Base-by-base conservation (phyloP, 306 rosid genomes). In the Erythrophleum fordii region DNA sequence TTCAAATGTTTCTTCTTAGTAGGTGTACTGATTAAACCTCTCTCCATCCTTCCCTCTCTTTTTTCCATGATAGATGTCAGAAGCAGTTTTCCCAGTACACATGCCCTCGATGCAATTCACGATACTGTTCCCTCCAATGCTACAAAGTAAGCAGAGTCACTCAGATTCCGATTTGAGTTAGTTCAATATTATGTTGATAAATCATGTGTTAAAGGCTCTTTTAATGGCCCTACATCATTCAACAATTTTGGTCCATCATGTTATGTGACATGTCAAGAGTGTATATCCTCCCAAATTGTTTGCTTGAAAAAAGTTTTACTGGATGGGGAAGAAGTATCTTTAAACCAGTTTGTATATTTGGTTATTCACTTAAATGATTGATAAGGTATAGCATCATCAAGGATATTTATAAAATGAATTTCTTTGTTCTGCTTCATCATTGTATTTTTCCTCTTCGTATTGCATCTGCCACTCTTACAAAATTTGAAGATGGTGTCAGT, bases 71-170 rank as follows among this genome's bases (percentile, higher is more conserved):
- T 88, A 95, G 99, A 37, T 93, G 99, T 77, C 97, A 90, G 82
- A 95, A 90, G 87, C 99, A 95, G 72, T 95, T 95, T 80, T 95
- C 97, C 23, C 94, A 91, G 35, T 95, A 93, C 81, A 91, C 99
- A 6, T 95, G 98, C 71, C 99, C 99, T 77, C 94, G 97, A 17
- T 95, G 99, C 87, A 95, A 93, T 86, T 91, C 96, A 0, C 90
- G 94, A 11, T 95, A 91, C 83, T 93, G 97, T 55, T 95, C 98
- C 42, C 91, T 93, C 69, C 97, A 73, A 22, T 95, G 98, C 83
- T 93, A 93, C 86, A 93, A 95, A 89, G 97, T 95, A 86, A 28
- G 82, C 48, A 3, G 26, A 77, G 79, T 20, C 55, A 8, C 59
- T 22, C 23, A 3, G 49, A 11, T 64, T 14, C 59, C 26, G 5